These are phyloP conservation scores for Coprinopsis cinerea DNA, from an alignment of 768 basidiomycete genomes.

Conservation along the genomic window DNA sequence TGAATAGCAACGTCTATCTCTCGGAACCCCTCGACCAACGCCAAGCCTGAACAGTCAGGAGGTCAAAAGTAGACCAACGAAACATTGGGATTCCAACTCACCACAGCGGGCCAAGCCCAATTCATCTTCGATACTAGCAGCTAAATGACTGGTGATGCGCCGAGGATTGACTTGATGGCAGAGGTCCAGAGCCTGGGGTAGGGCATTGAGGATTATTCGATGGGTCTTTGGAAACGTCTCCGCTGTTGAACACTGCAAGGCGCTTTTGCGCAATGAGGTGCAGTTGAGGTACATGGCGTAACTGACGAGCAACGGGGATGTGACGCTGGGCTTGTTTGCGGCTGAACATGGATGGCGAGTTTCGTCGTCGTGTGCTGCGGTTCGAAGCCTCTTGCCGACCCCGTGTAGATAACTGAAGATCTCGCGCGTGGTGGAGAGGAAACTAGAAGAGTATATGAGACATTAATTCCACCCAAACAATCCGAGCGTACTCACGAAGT, in stretches of 20 bases:
- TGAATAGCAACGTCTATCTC: conserved; percentile 15
- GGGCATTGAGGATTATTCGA: conserved; percentile 20
- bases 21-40: conserved; percentile 18
- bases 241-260: conserved; percentile 13
- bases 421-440: conserved; percentile 13
- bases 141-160: conserved; percentile 20
- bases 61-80: background rate
- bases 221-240: conserved; percentile 22
- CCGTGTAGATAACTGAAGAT: conserved; percentile 20
- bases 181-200: conserved; percentile 20
- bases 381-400: conserved; percentile 20
- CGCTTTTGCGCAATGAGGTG: conserved; percentile 21
- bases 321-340: conserved; percentile 20
- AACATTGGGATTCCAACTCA: conserved; percentile 10
- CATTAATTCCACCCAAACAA: background rate
- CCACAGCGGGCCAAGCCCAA: conserved; percentile 17
- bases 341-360: background rate
- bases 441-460: conserved; percentile 3
- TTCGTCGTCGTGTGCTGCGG: conserved; percentile 5
- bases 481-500: background rate
- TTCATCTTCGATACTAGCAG: conserved; percentile 18
- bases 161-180: conserved; percentile 22
- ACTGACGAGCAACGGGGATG: conserved; percentile 22
- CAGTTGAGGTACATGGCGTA: conserved; percentile 28
- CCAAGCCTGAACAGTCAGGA: conserved; percentile 15